phyloP scores from a whole-genome alignment of 306 rosid genomes.

The Trichosanthes truncata region DNA sequence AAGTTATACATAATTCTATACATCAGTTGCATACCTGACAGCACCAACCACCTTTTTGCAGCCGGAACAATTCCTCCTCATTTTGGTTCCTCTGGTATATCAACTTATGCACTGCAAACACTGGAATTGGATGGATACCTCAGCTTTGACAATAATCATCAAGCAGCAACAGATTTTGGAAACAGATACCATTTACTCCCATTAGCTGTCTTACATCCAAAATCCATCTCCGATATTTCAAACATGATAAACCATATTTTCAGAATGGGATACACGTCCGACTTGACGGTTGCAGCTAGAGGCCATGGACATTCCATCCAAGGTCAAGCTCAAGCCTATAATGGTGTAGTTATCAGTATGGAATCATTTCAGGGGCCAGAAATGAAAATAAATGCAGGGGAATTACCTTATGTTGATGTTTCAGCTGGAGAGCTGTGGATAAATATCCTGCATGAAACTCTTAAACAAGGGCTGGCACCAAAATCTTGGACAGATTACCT shows the following conservation, averaged over 20 bases:
- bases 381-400: conserved; percentile 40
- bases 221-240: conserved; percentile 64
- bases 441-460: conserved; percentile 73
- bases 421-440: conserved; percentile 95
- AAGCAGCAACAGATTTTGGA: conserved; percentile 77
- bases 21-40: conserved; percentile 37
- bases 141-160: conserved; percentile 40
- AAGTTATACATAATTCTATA: conserved; percentile 29
- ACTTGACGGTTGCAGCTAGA: conserved; percentile 74
- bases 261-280: conserved; percentile 43
- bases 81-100: conserved; percentile 13
- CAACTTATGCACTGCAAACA: conserved; percentile 33
- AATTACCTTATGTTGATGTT: conserved; percentile 67
- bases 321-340: conserved; percentile 75
- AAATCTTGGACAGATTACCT: conserved; percentile 98
- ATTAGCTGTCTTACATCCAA: conserved; percentile 68
- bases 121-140: conserved; percentile 58
- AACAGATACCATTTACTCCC: conserved; percentile 58
- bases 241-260: conserved; percentile 35
- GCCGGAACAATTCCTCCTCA: conserved; percentile 23
- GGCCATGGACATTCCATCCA: conserved; percentile 89
- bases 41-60: conserved; percentile 28
- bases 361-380: conserved; percentile 44
- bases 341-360: conserved; percentile 75
- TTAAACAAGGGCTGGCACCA: conserved; percentile 74